Conservation (phyloP, 1,139 yeast genomes). For the Blastobotrys capitulatus region DNA sequence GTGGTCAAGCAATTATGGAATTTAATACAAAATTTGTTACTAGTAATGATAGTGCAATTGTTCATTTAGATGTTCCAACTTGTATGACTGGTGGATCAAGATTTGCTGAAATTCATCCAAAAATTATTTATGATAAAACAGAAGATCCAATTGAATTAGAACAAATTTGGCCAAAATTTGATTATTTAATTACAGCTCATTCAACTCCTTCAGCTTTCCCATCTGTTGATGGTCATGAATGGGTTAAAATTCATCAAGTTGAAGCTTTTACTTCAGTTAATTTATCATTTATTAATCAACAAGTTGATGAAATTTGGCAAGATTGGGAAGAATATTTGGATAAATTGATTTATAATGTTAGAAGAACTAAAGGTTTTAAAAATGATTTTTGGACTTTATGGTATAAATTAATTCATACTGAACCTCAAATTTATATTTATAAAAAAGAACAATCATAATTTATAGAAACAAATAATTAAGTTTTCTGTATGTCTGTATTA, state of each 20-base stretch:
- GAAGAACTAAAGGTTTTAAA: constrained; percentile 3
- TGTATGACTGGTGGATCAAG: constrained; percentile 85
- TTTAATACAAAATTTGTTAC: constrained; percentile 37
- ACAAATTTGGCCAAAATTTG: constrained; percentile 49
- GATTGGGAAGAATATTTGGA: background rate
- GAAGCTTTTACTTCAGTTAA: constrained; percentile 38
- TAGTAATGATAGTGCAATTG: constrained; percentile 21
- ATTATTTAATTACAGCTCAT: constrained; percentile 53
- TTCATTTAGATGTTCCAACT: constrained; percentile 74
- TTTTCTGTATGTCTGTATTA: background rate
- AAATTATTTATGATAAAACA: constrained; percentile 66
- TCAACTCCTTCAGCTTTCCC: constrained; percentile 22
- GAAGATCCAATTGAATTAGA: constrained; percentile 44
- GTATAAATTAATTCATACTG: constrained; percentile 14
- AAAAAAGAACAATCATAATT: constrained; percentile 21
- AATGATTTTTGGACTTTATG: background rate
- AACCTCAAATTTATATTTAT: constrained; percentile 32
- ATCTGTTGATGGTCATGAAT: constrained; percentile 26
- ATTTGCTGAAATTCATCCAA: constrained; percentile 51
- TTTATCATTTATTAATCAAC: background rate
- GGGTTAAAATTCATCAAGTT: constrained; percentile 39
- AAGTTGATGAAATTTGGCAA: background rate
- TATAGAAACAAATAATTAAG: background rate
- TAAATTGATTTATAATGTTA: background rate
- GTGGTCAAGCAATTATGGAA: constrained; percentile 63